These are phyloP conservation scores for Inosperma sp. DNA, from an alignment of 768 basidiomycete species.

Conservation along the genomic window DNA sequence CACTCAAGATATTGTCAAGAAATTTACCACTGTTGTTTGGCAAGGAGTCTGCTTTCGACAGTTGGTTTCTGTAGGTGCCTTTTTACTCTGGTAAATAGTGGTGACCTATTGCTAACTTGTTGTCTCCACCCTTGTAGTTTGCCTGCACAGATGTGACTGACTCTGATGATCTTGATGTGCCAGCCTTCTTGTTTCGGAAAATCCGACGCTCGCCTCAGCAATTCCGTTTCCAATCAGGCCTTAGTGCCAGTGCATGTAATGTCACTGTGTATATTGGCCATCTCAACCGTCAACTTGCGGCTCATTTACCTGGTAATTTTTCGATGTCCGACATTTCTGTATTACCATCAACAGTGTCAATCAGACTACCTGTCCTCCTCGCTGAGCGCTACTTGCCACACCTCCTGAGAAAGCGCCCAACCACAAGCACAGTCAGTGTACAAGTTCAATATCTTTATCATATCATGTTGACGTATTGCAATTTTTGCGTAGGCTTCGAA, in stretches of 20 bases:
- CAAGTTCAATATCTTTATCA: too few relatives aligned
- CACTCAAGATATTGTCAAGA: neutral
- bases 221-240: neutral
- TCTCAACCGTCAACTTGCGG: neutral
- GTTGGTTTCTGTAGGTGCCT: constrained; percentile 6
- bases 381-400: too few relatives aligned
- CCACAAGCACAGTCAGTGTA: too few relatives aligned
- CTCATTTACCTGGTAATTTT: neutral
- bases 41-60: constrained; percentile 9
- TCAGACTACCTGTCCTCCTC: too few relatives aligned
- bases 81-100: neutral
- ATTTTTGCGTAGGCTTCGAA: too few relatives aligned
- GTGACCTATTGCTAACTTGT: neutral
- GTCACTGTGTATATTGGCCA: neutral
- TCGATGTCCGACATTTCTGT: neutral
- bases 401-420: too few relatives aligned
- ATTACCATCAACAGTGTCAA: neutral
- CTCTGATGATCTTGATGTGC: neutral
- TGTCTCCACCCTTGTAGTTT: neutral
- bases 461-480: too few relatives aligned
- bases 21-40: constrained; percentile 7
- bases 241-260: neutral
- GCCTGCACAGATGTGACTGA: neutral
- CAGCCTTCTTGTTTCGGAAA: neutral
- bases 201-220: neutral